phyloP scores from a whole-genome alignment of 352 stramenopile genomes.

The Heterotrichella gracilis region DNA sequence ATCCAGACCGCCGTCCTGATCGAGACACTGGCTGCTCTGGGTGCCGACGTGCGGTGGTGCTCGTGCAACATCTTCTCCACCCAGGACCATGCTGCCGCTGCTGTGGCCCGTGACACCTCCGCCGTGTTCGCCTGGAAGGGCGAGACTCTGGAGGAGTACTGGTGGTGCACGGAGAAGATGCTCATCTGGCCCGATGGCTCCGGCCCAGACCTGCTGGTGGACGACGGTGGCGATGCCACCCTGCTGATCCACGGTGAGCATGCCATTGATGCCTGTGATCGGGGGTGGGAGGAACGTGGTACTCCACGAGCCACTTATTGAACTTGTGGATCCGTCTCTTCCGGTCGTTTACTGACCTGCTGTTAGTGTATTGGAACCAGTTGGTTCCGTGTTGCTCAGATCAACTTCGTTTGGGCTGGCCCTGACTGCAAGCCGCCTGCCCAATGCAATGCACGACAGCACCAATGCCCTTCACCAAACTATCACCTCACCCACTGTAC shows the following conservation, averaged over 20 bases:
- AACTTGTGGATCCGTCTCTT: too few species aligned
- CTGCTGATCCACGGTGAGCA: slow-evolving; percentile 90
- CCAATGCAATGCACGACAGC: too few species aligned
- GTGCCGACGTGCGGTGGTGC: slow-evolving; percentile 83
- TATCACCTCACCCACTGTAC: too few species aligned
- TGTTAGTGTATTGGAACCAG: too few species aligned
- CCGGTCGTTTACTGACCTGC: too few species aligned
- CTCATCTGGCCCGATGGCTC: slow-evolving; percentile 69
- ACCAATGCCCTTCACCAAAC: too few species aligned
- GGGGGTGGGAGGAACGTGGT: too few species aligned
- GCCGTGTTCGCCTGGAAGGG: slow-evolving; percentile 94
- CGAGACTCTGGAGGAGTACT: slow-evolving; percentile 88
- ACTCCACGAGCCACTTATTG: too few species aligned
- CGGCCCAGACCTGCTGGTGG: slow-evolving; percentile 81
- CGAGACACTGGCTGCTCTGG: slow-evolving; percentile 74
- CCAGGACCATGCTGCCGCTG: slow-evolving; percentile 81
- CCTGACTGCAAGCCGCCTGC: too few species aligned
- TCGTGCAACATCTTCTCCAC: slow-evolving; percentile 98
- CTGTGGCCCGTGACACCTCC: slow-evolving; percentile 60
- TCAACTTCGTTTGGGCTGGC: too few species aligned
- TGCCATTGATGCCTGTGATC: too few species aligned
- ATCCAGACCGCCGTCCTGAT: slow-evolving; percentile 95
- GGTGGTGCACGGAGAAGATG: slow-evolving; percentile 89
- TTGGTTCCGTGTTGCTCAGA: too few species aligned
- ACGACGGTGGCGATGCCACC: slow-evolving; percentile 92